Evolutionary conservation across 805 yeast genomes (phyloP), one percentile per base, ranked within the genome.

Genomic region (Wickerhamomyces queroliae): DNA sequence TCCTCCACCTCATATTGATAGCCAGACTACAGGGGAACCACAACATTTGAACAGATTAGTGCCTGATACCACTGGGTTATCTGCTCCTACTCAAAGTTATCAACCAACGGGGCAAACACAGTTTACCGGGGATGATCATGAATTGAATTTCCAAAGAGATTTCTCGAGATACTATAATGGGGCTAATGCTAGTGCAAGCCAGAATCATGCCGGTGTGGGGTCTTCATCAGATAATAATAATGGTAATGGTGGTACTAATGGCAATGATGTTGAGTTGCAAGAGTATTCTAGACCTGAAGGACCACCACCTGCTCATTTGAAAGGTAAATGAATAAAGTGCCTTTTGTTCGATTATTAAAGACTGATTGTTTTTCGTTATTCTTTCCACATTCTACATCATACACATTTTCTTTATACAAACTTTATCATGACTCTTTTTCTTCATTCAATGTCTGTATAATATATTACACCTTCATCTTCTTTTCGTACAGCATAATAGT

Each of bases 11-110:
- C 48, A 47, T 20, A 30, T 49, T 26, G 37, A 37, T 24, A 48
- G 41, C 11, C 45, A n/a, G n/a, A n/a, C n/a, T n/a, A n/a, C 45
- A 29, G 34, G 49, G 19, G 50, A 56, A 8, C 58, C 63, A n/a
- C 62, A 62, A 7, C 43, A 52, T n/a, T 45, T 52, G 16, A 48
- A 17, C 7, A 22, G 39, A 5, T n/a, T 53, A 6, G 52, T 54
- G 3, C 53, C 53, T 3, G 56, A 54, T 29, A 46, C 47, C 16
- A 50, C 55, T 3, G 56, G 57, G 5, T 3, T 30, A 8, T 17
- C 16, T 5, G 13, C 33, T 6, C 33, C 33, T 11, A n/a, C 15
- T 17, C 9, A 9, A 9, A 17, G 20, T 6, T n/a, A 18, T 30
- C 33, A 30, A 19, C 22, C 33, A 12, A 8, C 23, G 5, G 22